Evolutionary conservation across 495 filamentous ascomycete genomes (phyloP), one percentile per base, ranked within the genome.

Genomic region (Friedmanniomyces endolithicus): DNA sequence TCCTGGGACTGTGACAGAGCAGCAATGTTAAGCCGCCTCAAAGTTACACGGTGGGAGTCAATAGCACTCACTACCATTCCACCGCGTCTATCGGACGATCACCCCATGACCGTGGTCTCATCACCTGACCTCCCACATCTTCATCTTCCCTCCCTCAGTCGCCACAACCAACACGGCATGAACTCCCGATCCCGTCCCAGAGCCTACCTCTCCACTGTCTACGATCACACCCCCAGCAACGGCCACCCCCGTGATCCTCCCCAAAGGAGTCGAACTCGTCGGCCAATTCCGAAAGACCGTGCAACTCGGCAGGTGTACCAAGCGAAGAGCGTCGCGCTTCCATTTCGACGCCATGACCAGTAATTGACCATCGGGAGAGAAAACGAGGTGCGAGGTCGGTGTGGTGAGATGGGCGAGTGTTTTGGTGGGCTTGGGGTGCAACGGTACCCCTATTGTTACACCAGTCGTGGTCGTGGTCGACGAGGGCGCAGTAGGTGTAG

Each of bases 231-330:
- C 52, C 2, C 59, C 67, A 53, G 62, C 43, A 62, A 90, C 88
- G 19, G 87, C 84, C 44, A 95, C 80, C 1, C 82, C 77, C 2
- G 84, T 86, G 50, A 97, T 82, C 31, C 88, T 76, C 0, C 94
- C 94, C 55, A 98, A 65, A 11, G 94, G 90, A 52, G 92, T 98
- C 67, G 82, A 79, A 37, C 78, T 77, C 39, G 92, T 98, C 20
- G 92, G 92, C 92, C 92, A 98, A 69, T 98, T 97, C 63, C 80
- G 80, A 74, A 92, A 98, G 16, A 96, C 88, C 1, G 88, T 94
- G 66, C 88, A 94, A 55, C 78, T 86, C 1, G 90, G 90, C 61
- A 98, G 71, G 68, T 98, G 92, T 34, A 92, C 89, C 60, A 98
- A 69, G 67, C 86, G 74, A 66, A 98, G 65, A 1, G 88, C 86